Evolutionary conservation across 2,329 filamentous ascomycete species (phyloP).

Genomic region (Sarocladiaceae sp.): DNA sequence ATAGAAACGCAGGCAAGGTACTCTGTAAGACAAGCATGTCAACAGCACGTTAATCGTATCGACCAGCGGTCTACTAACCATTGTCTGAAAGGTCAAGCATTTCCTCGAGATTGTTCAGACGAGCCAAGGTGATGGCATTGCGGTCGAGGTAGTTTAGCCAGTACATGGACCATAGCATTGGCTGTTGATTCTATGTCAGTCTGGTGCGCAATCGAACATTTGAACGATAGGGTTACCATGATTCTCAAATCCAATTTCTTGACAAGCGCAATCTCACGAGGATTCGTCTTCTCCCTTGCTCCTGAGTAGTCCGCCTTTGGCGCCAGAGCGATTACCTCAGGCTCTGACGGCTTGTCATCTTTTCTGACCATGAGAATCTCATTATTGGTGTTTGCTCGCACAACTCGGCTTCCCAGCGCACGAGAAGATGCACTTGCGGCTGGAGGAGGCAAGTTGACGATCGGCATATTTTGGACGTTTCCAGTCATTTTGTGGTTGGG

Average conservation of each 20-base stretch:
- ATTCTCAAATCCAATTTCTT: constrained; percentile 34
- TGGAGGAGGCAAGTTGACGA: too few relatives aligned
- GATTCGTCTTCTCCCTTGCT: constrained; percentile 36
- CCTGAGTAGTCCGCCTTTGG: too few relatives aligned
- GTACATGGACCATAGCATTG: constrained; percentile 35
- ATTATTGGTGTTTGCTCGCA: too few relatives aligned
- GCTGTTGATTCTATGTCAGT: constrained; percentile 15
- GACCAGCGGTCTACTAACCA: constrained; percentile 26
- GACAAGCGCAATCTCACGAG: constrained; percentile 33
- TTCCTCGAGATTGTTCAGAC: constrained; percentile 25
- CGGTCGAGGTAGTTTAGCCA: constrained; percentile 42
- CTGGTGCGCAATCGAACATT: neutral
- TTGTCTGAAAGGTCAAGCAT: constrained; percentile 20
- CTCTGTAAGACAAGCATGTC: neutral
- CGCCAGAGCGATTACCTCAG: too few relatives aligned
- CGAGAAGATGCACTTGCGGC: too few relatives aligned
- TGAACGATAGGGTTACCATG: constrained; percentile 22
- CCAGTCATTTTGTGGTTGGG: too few relatives aligned
- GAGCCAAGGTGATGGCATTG: constrained; percentile 42
- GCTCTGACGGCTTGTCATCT: too few relatives aligned
- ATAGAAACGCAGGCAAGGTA: too few relatives aligned
- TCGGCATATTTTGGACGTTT: too few relatives aligned
- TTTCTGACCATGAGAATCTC: too few relatives aligned
- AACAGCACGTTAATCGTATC: constrained; percentile 32
- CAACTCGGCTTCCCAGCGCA: too few relatives aligned